These are phyloP conservation scores for Avena atlantica DNA, from an alignment of 176 grass and related monocot species.

Conservation along the genomic window DNA sequence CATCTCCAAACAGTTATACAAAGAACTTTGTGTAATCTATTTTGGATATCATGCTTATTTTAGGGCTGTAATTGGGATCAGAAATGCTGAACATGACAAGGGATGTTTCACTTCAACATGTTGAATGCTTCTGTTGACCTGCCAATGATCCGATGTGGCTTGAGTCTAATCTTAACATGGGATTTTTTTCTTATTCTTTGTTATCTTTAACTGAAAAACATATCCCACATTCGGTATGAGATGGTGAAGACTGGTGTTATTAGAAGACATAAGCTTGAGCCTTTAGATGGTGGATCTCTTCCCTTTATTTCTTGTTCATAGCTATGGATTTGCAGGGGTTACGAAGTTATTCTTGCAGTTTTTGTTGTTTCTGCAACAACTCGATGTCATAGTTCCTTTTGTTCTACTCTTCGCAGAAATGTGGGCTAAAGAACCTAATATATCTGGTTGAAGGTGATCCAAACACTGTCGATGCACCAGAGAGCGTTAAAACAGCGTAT, in stretches of 20 bases:
- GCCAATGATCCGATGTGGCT: not conserved
- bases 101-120: not conserved
- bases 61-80: not conserved
- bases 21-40: slow-evolving; percentile 9
- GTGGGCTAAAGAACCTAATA: slow-evolving; percentile 79
- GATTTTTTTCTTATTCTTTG: not conserved
- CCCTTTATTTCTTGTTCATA: not conserved
- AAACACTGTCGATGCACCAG: slow-evolving; percentile 60
- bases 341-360: not conserved
- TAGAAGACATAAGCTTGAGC: not conserved
- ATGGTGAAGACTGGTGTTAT: not conserved
- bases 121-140: slow-evolving; percentile 14
- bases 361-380: slow-evolving; percentile 33
- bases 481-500: slow-evolving; percentile 82
- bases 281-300: not conserved
- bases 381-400: slow-evolving; percentile 6
- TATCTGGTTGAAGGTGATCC: slow-evolving; percentile 93
- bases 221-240: not conserved
- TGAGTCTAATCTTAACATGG: not conserved
- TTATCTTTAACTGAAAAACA: slow-evolving; percentile 23
- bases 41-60: slow-evolving; percentile 18
- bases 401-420: slow-evolving; percentile 53
- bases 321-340: not conserved
- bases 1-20: not conserved
- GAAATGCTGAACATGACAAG: not conserved